phyloP scores from a whole-genome alignment of 768 basidiomycete genomes.

The Suillus weaverae region DNA sequence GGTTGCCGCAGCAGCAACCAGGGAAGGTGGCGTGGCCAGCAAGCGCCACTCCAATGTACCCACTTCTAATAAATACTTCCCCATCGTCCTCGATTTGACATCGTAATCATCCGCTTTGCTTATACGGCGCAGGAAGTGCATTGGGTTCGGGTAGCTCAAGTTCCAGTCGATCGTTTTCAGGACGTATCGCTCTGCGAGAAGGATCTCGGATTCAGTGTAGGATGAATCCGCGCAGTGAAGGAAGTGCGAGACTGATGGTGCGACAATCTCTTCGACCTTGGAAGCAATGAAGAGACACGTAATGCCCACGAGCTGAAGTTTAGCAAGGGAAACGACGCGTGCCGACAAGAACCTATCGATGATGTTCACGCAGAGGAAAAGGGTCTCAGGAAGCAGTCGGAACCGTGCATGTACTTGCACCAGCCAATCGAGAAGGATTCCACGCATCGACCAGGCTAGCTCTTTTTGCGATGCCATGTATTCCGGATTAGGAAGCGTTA shows the following conservation, averaged over 20 bases:
- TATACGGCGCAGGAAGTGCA: constrained; percentile 84
- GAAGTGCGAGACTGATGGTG: constrained; percentile 82
- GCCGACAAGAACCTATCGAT: constrained; percentile 72
- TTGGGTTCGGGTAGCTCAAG: constrained; percentile 81
- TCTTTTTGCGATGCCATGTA: constrained; percentile 87
- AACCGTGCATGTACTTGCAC: constrained; percentile 89
- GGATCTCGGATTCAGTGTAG: constrained; percentile 76
- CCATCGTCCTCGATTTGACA: constrained; percentile 79
- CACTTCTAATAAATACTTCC: constrained; percentile 91
- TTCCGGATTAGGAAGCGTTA: constrained; percentile 77
- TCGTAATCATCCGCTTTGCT: constrained; percentile 95
- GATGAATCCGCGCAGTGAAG: constrained; percentile 76
- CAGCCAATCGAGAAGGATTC: constrained; percentile 89
- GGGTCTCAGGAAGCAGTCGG: constrained; percentile 83
- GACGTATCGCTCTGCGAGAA: constrained; percentile 87
- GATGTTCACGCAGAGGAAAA: constrained; percentile 87
- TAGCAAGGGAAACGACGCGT: constrained; percentile 75
- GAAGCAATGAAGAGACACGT: constrained; percentile 85
- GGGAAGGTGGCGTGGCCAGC: constrained; percentile 69
- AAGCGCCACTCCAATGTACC: constrained; percentile 79
- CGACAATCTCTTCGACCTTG: constrained; percentile 91
- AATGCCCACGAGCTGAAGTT: constrained; percentile 90
- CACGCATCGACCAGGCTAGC: constrained; percentile 87
- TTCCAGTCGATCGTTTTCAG: constrained; percentile 86
- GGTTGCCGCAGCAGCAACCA: constrained; percentile 79